Base-by-base conservation (phyloP, 1,284 basidiomycete genomes). In the Irpex sp. region DNA sequence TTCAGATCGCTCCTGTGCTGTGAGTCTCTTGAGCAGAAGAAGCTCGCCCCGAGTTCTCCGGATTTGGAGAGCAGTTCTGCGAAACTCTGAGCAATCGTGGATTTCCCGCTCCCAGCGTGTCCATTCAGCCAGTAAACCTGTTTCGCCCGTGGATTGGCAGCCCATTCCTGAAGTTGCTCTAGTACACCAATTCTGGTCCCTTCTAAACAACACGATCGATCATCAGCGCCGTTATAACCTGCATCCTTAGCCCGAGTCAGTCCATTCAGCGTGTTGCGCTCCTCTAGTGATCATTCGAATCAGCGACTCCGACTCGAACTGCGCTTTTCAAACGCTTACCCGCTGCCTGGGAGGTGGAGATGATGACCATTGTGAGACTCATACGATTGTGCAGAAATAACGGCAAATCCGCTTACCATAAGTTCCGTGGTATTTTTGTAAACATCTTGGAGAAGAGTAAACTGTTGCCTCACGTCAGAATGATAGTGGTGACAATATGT, bases 11-110 rank as follows among this genome's bases (percentile, higher is more conserved):
- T 52, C 5, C 61, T 55, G 10, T 58, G 63, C 9, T 48, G 48
- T 19, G 63, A 58, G 21, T 53, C 37, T 35, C 66, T 64, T 16
- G 66, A 66, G 62, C 65, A 70, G 57, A 72, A 72, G 65, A 69
- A 72, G 61, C 61, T 68, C 5, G 67, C 71, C 36, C 65, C 68
- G 4, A 70, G 67, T 28, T 33, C 10, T 9, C 19, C 53, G 16
- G 21, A 12, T 16, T 10, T 12, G 21, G 21, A 9, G 10, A 35
- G 36, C 53, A 16, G 14, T 16, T 55, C 16, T 16, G 58, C 19
- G 51, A 59, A 23, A 4, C 63, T 63, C 28, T 59, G 58, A 18
- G 66, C 65, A 18, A 67, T 62, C 12, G 66, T 63, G 2, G 66
- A 60, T 48, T 67, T 67, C 4, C 66, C 66, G 3, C 58, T 63